Evolutionary conservation across 495 filamentous ascomycete species (phyloP), one percentile per base, ranked within the genome.

Genomic region (Staphylotrichum tortipilum): DNA sequence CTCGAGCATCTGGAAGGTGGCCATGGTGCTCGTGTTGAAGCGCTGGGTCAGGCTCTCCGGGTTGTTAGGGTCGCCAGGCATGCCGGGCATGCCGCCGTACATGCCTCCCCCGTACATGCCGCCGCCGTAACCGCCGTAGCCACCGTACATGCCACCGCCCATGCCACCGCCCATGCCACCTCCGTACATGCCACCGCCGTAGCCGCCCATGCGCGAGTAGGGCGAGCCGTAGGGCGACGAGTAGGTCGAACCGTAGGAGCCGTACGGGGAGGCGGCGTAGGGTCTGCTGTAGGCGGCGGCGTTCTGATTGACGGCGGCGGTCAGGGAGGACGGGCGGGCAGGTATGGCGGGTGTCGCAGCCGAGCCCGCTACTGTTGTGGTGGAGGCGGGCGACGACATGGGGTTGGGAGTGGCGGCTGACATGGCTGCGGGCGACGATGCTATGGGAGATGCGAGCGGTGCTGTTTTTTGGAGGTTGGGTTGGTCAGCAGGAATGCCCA

Each of bases 1-100:
- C 71, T 99, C 94, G 34, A 99, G 89, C 75, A 97, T 86, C 76
- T 97, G 92, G 62, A 99, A 99, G 2, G 94, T 97, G n/a, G 91
- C 86, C 56, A 90, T 86, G 1, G 94, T 99, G 68, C 82, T 90
- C 61, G 89, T 88, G 58, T 78, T 83, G 71, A 97, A 95, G 17
- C 84, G 83, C 60, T 91, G 84, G 15, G 88, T 94, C 59, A 99
- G 69, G 68, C 88, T 95, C 59, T 89, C 88, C 7, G 89, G 88
- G 60, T 97, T 89, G 66, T 95, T 94, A 14, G 86, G 88, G 68
- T 92, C 85, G 52, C 65, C 71, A 3, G 69, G 72, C 71, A 78
- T 75, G 11, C 74, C 77, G 60, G 72, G 70, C 64, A 72, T 72
- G 18, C 67, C 65, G 0, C 74, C 76, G 26, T 77, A 77, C 75